Evolutionary conservation across 176 grass and related monocot species (phyloP).

Genomic region (Guadua angustifolia): DNA sequence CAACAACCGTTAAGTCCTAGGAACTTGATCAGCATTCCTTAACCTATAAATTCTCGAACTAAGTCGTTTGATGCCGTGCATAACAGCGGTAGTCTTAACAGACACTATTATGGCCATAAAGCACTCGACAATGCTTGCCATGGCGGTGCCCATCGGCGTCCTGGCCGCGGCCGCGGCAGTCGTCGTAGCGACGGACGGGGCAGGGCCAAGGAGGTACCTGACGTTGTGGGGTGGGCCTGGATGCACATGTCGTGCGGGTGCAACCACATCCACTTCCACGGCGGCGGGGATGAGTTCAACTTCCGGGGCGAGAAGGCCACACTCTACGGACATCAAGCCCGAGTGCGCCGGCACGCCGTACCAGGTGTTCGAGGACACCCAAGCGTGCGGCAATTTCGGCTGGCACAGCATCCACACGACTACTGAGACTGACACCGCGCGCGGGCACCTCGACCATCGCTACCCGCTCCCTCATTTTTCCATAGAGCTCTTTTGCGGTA

Average conservation of each 20-base stretch:
- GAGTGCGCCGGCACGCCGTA: constrained; percentile 32
- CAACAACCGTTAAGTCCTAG: neutral
- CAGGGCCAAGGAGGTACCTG: constrained; percentile 37
- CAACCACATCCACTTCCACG: constrained; percentile 7
- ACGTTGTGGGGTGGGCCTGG: constrained; percentile 31
- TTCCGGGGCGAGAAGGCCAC: constrained; percentile 40
- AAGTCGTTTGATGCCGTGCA: neutral
- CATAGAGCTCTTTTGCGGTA: too few relatives aligned
- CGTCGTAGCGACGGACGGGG: neutral
- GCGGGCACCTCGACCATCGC: neutral
- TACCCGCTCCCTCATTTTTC: neutral
- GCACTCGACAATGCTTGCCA: neutral
- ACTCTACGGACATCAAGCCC: constrained; percentile 19
- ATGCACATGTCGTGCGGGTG: constrained; percentile 29
- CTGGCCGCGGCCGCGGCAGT: neutral
- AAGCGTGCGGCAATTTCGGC: constrained; percentile 34
- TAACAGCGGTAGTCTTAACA: neutral
- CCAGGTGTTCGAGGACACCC: constrained; percentile 42
- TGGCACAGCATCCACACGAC: constrained; percentile 44
- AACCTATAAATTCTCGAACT: neutral
- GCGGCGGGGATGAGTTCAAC: constrained; percentile 36
- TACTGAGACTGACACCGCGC: neutral
- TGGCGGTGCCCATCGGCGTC: neutral
- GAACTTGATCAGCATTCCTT: neutral
- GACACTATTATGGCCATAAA: neutral